These are phyloP conservation scores for Rusavskia elegans DNA, from an alignment of 495 filamentous ascomycete species.

Conservation along the genomic window DNA sequence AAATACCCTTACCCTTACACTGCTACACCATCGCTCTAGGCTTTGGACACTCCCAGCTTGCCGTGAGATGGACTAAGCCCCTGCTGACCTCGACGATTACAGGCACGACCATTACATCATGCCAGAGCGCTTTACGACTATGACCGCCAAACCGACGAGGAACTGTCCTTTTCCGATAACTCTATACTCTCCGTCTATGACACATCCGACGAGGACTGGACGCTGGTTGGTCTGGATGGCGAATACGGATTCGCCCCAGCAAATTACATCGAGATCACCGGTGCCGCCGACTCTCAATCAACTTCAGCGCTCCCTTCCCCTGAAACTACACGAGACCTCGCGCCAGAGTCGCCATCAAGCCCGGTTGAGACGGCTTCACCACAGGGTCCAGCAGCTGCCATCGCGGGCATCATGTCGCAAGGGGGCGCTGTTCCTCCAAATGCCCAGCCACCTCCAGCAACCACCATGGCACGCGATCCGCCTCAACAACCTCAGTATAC, in stretches of 20 bases:
- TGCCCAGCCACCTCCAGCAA: conserved; percentile 13
- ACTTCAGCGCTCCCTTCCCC: conserved; percentile 17
- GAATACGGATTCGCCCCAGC: conserved; percentile 94
- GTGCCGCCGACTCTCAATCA: conserved; percentile 6
- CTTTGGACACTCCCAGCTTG: background rate
- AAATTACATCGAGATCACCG: conserved; percentile 75
- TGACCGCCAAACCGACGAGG: conserved; percentile 90
- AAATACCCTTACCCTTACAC: background rate
- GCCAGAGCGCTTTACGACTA: conserved; percentile 93
- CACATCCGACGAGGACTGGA: conserved; percentile 89
- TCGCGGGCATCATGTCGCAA: conserved; percentile 55
- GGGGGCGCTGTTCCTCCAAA: conserved; percentile 18
- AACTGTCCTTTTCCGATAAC: conserved; percentile 91
- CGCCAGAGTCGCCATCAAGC: conserved; percentile 8
- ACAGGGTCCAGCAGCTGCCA: conserved; percentile 52
- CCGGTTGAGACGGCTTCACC: conserved; percentile 19
- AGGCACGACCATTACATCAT: conserved; percentile 56
- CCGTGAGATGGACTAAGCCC: no score
- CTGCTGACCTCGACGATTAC: conserved; percentile 10
- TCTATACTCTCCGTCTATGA: conserved; percentile 73
- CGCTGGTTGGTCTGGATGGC: conserved; percentile 65
- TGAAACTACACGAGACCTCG: conserved; percentile 1
- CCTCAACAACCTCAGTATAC: conserved; percentile 35
- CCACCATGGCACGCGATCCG: conserved; percentile 26
- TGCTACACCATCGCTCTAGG: background rate